phyloP scores from a whole-genome alignment of 257 asterid species.

The Solanum peruvianum region DNA sequence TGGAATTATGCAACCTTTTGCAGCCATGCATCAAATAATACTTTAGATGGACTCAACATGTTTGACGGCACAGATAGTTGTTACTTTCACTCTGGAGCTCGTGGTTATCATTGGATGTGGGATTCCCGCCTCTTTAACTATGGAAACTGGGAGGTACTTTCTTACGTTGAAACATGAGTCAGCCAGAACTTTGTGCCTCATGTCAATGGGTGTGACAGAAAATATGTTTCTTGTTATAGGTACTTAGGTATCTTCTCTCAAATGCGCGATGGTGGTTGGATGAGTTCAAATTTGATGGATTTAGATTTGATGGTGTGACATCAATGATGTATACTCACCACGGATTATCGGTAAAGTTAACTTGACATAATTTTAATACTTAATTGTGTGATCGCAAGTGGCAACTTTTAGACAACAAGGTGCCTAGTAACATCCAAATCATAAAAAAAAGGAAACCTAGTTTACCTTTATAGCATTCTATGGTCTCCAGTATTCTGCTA shows the following conservation, averaged over 20 bases:
- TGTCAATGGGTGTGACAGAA: not conserved
- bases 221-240: constrained; percentile 33
- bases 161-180: not conserved
- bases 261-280: constrained; percentile 99
- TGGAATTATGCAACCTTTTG: constrained; percentile 1
- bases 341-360: constrained; percentile 64
- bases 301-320: constrained; percentile 98
- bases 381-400: not conserved
- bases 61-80: constrained; percentile 96
- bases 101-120: constrained; percentile 99
- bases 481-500: not conserved
- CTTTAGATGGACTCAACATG: constrained; percentile 99
- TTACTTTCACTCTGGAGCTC: constrained; percentile 89
- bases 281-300: constrained; percentile 98
- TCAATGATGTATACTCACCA: constrained; percentile 99
- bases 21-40: constrained; percentile 97
- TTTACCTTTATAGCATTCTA: not conserved
- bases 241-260: constrained; percentile 85
- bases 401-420: not conserved
- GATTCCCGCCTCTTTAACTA: constrained; percentile 98
- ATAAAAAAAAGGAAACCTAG: not conserved
- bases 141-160: constrained; percentile 97
- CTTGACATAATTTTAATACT: not conserved
- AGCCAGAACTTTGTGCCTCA: not conserved
- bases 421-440: not conserved